Evolutionary conservation across 2,329 filamentous ascomycete species (phyloP).

Genomic region (Fusarium longipes): DNA sequence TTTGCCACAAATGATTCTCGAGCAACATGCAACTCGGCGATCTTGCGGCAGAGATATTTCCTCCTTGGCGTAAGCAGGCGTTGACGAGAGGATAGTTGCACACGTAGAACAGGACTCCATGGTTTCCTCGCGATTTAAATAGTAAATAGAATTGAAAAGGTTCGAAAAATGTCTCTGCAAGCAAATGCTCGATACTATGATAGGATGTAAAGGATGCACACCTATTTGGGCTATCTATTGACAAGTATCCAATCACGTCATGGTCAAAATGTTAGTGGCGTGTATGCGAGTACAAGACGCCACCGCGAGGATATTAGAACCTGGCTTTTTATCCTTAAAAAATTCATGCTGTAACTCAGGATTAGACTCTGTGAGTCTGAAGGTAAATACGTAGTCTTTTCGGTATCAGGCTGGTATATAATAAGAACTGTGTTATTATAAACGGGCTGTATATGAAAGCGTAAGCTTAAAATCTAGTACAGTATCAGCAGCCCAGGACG

Average conservation of each 20-base stretch:
- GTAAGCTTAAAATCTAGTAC: too few species aligned
- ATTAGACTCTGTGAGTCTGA: too few species aligned
- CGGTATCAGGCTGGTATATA: too few species aligned
- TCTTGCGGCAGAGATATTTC: conserved; percentile 62
- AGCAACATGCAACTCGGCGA: conserved; percentile 75
- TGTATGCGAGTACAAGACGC: conserved; percentile 18
- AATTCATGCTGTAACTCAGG: too few species aligned
- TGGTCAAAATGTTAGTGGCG: conserved; percentile 37
- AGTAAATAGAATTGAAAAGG: neutral
- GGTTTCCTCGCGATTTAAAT: conserved; percentile 12
- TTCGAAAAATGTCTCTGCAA: conserved; percentile 4
- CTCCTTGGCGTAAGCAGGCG: conserved; percentile 69
- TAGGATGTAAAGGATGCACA: conserved; percentile 9
- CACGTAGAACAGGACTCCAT: conserved; percentile 76
- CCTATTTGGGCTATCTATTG: conserved; percentile 2
- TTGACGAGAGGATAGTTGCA: conserved; percentile 68
- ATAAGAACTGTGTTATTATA: too few species aligned
- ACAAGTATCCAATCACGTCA: conserved; percentile 45
- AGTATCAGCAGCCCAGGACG: neutral
- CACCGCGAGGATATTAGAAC: conserved; percentile 20
- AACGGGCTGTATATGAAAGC: too few species aligned
- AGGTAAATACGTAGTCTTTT: too few species aligned
- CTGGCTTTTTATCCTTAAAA: too few species aligned
- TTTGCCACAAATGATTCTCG: conserved; percentile 74
- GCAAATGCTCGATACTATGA: conserved; percentile 8